Evolutionary conservation across 192 early-diverging fungal species (phyloP).

Genomic region (Backusella westeae): DNA sequence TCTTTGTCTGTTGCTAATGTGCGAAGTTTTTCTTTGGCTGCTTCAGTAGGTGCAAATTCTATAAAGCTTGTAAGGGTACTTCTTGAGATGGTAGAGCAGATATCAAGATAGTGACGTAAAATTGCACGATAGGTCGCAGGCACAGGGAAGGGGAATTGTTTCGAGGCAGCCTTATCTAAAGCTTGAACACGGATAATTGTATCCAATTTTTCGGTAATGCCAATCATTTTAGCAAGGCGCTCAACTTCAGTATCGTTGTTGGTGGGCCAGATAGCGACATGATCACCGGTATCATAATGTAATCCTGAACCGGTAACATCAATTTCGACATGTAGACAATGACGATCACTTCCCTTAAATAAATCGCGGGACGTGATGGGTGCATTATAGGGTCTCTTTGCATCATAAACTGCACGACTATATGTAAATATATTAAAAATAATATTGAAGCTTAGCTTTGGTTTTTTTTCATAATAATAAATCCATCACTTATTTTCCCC

Average conservation of each 20-base stretch:
- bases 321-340: constrained; percentile 91
- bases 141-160: constrained; percentile 81
- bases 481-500: background rate
- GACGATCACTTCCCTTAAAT: constrained; percentile 66
- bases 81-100: constrained; percentile 67
- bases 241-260: constrained; percentile 78
- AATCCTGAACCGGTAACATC: constrained; percentile 80
- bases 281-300: constrained; percentile 89
- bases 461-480: background rate
- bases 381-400: constrained; percentile 83
- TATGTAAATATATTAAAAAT: background rate
- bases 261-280: constrained; percentile 86
- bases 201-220: constrained; percentile 63
- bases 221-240: constrained; percentile 57
- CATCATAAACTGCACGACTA: constrained; percentile 65
- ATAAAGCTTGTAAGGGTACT: constrained; percentile 58
- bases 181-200: constrained; percentile 63
- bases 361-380: constrained; percentile 64
- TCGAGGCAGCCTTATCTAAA: constrained; percentile 69
- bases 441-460: background rate
- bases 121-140: constrained; percentile 81
- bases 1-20: constrained; percentile 66
- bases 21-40: constrained; percentile 46
- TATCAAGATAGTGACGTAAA: constrained; percentile 89
- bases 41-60: constrained; percentile 52